Base-by-base conservation (phyloP, 2,329 filamentous ascomycete genomes). In the Diaporthe ilicicola region DNA sequence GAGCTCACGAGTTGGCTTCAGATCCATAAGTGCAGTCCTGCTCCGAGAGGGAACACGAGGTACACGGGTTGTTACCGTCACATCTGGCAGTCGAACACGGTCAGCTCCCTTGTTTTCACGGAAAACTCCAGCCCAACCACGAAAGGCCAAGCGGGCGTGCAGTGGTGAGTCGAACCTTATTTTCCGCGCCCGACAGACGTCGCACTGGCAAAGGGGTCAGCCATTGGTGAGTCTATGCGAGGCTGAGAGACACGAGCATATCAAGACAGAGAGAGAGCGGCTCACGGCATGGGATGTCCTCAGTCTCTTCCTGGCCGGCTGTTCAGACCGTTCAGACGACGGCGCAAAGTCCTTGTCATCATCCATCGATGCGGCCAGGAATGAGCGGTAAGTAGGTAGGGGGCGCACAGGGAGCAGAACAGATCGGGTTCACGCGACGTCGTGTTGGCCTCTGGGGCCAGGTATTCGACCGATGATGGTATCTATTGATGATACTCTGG, bases 61-160 rank as follows among this genome's bases (percentile, higher is more conserved):
- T 78, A 74, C 85, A 87, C 34, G 85, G 85, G 54, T 80, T 80
- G 54, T 82, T 81, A 17, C 85, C 85, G 74, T 87, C 84, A 70
- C 85, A 87, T 78, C 84, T 86, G 69, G 50, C 22, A 39, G 44
- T 29, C 24, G 54, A 17, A 54, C 53, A 70, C 50, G 50, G 67
- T 69, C 53, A 70, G 68, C 37, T 70, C 56, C 56, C 44, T 64
- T 64, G 42, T 50, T 12, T 4, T 19, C n/a, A 24, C 6, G 7
- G 8, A 19, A 37, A 13, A 13, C 12, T 50, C 44, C 44, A 50
- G 12, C 3, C 13, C 29, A 10, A 29, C 9, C 59, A 44, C 59
- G 59, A 50, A 42, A 4, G 44, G 59, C 22, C 42, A 50, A 19
- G 59, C 19, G 59, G 9, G 32, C 29, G 42, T 24, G n/a, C 59